Percentiles rank a stretch among this genome's conserved stretches.
Conservation (phyloP, 805 yeast genomes). For the Kuraishia cidri region DNA sequence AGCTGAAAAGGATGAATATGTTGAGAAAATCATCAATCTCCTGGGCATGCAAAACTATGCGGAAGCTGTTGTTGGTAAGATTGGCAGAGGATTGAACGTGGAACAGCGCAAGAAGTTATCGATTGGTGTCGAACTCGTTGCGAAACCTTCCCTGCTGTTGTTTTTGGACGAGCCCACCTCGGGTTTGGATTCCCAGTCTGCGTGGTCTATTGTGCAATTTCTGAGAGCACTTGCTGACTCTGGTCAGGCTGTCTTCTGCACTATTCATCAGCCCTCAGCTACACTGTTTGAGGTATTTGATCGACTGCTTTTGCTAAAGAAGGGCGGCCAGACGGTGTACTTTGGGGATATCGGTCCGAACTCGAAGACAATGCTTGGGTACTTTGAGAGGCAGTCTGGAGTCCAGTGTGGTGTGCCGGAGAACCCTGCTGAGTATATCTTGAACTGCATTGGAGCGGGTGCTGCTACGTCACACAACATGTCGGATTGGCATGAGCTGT, state of each 20-base stretch:
- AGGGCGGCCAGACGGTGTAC: constrained; percentile 40
- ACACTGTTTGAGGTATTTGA: constrained; percentile 38
- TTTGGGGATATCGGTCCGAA: constrained; percentile 28
- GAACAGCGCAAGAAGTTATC: constrained; percentile 33
- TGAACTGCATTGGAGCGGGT: constrained; percentile 37
- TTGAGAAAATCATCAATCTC: constrained; percentile 30
- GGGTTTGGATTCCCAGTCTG: constrained; percentile 42
- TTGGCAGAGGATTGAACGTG: constrained; percentile 31
- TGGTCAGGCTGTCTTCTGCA: constrained; percentile 45
- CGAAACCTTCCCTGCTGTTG: constrained; percentile 33
- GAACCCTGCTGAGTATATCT: constrained; percentile 34
- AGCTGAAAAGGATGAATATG: constrained; percentile 28
- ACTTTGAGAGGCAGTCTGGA: constrained; percentile 29
- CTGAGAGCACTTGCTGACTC: constrained; percentile 32
- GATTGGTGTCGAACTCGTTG: constrained; percentile 37
- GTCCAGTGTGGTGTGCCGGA: constrained; percentile 27
- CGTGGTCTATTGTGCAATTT: constrained; percentile 40
- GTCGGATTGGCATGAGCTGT: constrained; percentile 22
- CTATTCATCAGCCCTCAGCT: constrained; percentile 51
- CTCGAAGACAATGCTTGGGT: constrained; percentile 20
- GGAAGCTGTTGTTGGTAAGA: constrained; percentile 30
- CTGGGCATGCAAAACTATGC: constrained; percentile 35
- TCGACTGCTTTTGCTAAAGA: constrained; percentile 33
- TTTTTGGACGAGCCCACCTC: constrained; percentile 46
- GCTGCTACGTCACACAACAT: constrained; percentile 26